A percentile compares a stretch with the other conserved stretches of the same genome.
Conservation (phyloP, 83 land plant genomes). For the Diphasiastrum complanatum region DNA sequence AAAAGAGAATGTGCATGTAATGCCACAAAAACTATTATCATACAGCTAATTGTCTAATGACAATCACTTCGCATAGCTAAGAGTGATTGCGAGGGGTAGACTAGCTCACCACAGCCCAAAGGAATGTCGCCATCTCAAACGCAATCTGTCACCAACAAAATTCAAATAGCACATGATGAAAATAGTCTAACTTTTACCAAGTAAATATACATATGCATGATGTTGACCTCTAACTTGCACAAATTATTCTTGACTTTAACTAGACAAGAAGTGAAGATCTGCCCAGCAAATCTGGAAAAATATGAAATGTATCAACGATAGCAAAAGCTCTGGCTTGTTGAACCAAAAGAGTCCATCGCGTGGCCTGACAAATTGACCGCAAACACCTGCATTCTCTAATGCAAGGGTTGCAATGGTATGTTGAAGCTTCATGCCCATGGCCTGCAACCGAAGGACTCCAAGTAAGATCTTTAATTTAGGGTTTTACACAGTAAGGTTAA, state of each 20-base stretch:
- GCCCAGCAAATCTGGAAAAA: slow-evolving; percentile 17
- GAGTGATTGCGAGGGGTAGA: too few relatives aligned
- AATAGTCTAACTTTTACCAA: background rate
- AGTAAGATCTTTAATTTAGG: too few relatives aligned
- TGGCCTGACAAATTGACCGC: slow-evolving; percentile 3
- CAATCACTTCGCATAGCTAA: too few relatives aligned
- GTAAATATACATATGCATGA: background rate
- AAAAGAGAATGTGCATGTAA: too few relatives aligned
- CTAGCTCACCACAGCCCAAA: slow-evolving; percentile 5
- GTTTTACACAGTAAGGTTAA: too few relatives aligned
- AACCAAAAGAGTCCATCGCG: slow-evolving; percentile 5
- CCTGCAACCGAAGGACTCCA: background rate
- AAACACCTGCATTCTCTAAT: slow-evolving; percentile 8
- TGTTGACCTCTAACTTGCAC: too few relatives aligned
- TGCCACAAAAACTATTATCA: too few relatives aligned
- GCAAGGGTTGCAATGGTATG: slow-evolving; percentile 12
- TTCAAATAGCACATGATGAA: background rate
- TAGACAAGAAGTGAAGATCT: too few relatives aligned
- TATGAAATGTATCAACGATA: slow-evolving; percentile 4
- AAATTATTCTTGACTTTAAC: too few relatives aligned
- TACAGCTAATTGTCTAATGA: too few relatives aligned
- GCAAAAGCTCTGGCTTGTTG: too few relatives aligned
- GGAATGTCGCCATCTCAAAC: slow-evolving; percentile 11
- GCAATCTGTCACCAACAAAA: background rate
- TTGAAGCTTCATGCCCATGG: slow-evolving; percentile 8